Evolutionary conservation across 345 rosid species (phyloP), one percentile per base, ranked within the genome.

Genomic region (Toxicodendron radicans): DNA sequence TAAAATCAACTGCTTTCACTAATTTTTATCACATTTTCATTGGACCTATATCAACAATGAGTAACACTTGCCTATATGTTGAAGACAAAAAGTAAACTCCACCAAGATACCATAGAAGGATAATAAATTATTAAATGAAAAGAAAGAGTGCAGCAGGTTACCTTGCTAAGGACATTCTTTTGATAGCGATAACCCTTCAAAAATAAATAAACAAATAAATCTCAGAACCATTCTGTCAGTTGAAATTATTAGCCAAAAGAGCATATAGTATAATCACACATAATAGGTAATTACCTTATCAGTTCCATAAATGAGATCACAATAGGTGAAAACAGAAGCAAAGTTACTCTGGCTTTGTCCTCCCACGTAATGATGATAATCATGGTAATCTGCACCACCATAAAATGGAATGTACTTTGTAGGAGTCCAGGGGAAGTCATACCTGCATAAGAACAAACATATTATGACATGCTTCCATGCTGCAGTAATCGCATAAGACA

Each of bases 261-360:
- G 14, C 30, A 27, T 5, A 38, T 8, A 0, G 3, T 10, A 41
- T 67, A 17, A 43, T 20, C 49, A 73, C 35, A 61, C 17, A 51
- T 20, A 24, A 63, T 56, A 35, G 23, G 18, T 7, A 46, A 12
- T 72, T 71, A 95, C 98, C 94, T 93, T 95, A 83, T 91, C 94
- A 45, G 99, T 95, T 77, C 99, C 97, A 80, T 95, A 95, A 21
- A 95, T 76, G 80, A 70, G 89, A 85, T 95, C 99, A 79, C 99
- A 95, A 68, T 95, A 95, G 52, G 99, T 93, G 82, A 95, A 95
- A 33, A 95, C 92, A 13, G 99, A 95, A 64, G 99, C 97, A 68
- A 95, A 95, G 83, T 95, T 95, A 83, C 99, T 93, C 60, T 93
- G 99, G 90, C 98, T 93, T 81, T 96, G 97, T 79, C 88, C 97